Evolutionary conservation across 495 filamentous ascomycete species (phyloP), one percentile per base, ranked within the genome.

Genomic region (Xanthoparmelia taractica): DNA sequence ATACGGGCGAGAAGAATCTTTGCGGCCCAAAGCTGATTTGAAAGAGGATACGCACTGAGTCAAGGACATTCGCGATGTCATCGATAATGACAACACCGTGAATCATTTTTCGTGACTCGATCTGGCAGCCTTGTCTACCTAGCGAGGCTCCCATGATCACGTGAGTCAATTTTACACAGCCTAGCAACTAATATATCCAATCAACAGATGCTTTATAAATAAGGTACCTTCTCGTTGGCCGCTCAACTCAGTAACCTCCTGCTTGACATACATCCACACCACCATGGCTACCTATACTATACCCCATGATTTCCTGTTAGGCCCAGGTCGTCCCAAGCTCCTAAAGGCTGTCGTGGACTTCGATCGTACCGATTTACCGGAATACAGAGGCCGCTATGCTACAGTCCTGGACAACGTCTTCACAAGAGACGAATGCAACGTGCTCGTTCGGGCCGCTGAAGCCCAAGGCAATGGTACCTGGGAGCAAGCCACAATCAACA

Each of bases 401-500:
- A 80, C 78, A 37, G 73, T 89, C 0, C 78, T 89, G 13, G 86
- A 90, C 75, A 75, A 88, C 66, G 79, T 85, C 47, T 66, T 90
- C 54, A 84, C 79, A 33, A 77, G 78, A 41, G 66, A 71, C 8
- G 87, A 90, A 75, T 89, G 87, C 76, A 72, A 76, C 0, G 71
- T 77, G 17, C 74, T 91, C 2, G 67, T 87, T 37, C 60, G 67
- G 13, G 70, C 85, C 23, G 85, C 87, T 41, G 85, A 89, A 70
- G 65, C 76, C 36, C 69, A 71, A 20, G 73, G 72, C 41, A 61
- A 50, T 74, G 78, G 78, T 68, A 71, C 60, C 67, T 90, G 87
- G 87, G 72, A 77, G 33, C 78, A 80, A 10, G 87, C 87, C 8
- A 80, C 88, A 76, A 80, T 94, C 65, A 92, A 92, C 68, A 70